phyloP scores from a whole-genome alignment of 2,329 filamentous ascomycete genomes.

The Diaporthe humulicola region DNA sequence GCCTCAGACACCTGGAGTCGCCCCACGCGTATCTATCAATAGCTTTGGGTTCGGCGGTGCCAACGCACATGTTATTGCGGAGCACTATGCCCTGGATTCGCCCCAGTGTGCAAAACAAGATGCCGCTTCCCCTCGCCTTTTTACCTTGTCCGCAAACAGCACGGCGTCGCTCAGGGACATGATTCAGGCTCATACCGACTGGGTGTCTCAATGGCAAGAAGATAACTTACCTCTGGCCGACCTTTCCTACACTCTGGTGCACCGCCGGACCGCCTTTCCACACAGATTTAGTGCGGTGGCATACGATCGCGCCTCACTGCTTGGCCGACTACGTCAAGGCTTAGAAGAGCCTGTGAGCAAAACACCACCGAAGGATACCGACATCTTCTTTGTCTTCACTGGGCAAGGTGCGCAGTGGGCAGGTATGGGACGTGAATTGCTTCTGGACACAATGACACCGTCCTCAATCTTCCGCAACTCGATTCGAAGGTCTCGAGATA shows the following conservation, averaged over 20 bases:
- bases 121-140: neutral
- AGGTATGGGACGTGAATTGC: constrained; percentile 8
- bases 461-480: constrained; percentile 4
- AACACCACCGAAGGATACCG: neutral
- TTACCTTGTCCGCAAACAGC: constrained; percentile 18
- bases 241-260: constrained; percentile 41
- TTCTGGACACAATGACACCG: neutral
- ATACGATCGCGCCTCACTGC: neutral
- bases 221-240: constrained; percentile 2
- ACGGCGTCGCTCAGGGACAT: neutral
- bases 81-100: neutral
- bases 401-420: constrained; percentile 29
- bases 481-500: neutral
- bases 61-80: neutral
- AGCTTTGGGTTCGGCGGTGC: constrained; percentile 22
- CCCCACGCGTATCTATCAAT: constrained; percentile 19
- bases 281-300: constrained; percentile 40
- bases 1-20: neutral
- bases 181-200: neutral
- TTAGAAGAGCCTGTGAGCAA: neutral
- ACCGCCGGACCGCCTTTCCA: constrained; percentile 38
- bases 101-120: neutral
- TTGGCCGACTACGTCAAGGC: neutral
- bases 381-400: constrained; percentile 25
- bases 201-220: neutral